A percentile compares a stretch with the other conserved stretches of the same genome.
Evolutionary conservation across 1,139 yeast genomes (phyloP).

Genomic region (Candida freyschussii): DNA sequence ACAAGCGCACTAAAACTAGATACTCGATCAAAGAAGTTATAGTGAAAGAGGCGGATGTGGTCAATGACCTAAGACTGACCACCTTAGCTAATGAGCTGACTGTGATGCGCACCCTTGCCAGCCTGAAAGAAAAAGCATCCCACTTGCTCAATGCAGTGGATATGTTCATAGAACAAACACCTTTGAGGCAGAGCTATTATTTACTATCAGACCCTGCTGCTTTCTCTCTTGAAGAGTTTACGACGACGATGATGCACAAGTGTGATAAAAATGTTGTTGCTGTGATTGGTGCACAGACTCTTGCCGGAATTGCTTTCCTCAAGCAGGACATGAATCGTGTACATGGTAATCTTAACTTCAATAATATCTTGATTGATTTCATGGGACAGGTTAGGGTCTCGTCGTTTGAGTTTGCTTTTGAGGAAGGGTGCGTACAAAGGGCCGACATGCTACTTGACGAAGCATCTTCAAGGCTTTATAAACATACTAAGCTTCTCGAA

Average conservation of each 20-base stretch:
- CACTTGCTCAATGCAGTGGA: constrained; percentile 1
- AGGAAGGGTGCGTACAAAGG: neutral
- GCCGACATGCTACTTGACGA: constrained; percentile 6
- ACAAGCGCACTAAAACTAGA: neutral
- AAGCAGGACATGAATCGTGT: constrained; percentile 1
- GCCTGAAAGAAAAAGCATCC: neutral
- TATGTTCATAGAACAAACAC: constrained; percentile 8
- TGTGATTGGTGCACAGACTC: constrained; percentile 8
- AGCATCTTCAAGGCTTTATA: constrained; percentile 4
- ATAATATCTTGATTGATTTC: constrained; percentile 10
- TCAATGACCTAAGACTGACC: neutral
- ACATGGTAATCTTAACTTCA: constrained; percentile 15
- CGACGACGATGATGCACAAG: neutral
- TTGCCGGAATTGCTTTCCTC: constrained; percentile 9
- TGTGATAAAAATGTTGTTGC: constrained; percentile 1
- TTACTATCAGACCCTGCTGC: constrained; percentile 8
- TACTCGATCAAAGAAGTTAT: constrained; percentile 7
- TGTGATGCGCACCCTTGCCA: constrained; percentile 1
- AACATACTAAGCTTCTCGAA: constrained; percentile 12
- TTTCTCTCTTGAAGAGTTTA: constrained; percentile 6
- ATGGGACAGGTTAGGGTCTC: constrained; percentile 10
- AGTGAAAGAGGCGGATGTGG: constrained; percentile 1
- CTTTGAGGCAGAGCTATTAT: constrained; percentile 9
- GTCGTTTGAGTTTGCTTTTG: constrained; percentile 10
- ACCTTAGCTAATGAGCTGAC: constrained; percentile 4